phyloP scores from a whole-genome alignment of 2,329 filamentous ascomycete species.

The Capronia americana region DNA sequence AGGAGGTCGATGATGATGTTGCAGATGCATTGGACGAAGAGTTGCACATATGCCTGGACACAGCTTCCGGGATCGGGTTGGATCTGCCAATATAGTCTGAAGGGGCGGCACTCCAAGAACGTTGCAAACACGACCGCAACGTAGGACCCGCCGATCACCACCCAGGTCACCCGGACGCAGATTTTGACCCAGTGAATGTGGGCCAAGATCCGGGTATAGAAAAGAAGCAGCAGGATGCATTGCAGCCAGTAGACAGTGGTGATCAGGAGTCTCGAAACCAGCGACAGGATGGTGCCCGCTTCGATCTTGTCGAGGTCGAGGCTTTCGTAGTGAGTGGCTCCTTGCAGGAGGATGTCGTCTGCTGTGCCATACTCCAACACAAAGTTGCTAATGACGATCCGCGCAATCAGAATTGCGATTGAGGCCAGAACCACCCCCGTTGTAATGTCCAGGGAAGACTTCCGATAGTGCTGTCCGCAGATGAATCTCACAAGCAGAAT shows the following conservation, averaged over 20 bases:
- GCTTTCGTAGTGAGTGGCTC: background rate
- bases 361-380: background rate
- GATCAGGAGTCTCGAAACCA: background rate
- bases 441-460: background rate
- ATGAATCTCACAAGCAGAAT: background rate
- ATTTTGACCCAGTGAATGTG: background rate
- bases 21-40: background rate
- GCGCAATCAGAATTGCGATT: background rate
- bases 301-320: background rate
- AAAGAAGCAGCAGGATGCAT: background rate
- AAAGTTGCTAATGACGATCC: background rate
- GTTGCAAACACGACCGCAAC: background rate
- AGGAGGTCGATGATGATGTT: background rate
- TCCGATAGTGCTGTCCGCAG: background rate
- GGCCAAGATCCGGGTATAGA: background rate
- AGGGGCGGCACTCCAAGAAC: background rate
- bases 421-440: background rate
- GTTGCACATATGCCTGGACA: background rate
- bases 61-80: background rate
- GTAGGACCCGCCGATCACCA: background rate
- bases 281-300: background rate
- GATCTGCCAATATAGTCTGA: background rate
- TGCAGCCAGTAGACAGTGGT: background rate
- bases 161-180: background rate
- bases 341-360: background rate